A percentile compares a stretch with the other conserved stretches of the same genome.
Conservation (phyloP, 495 filamentous ascomycete genomes). For the Aspergillus haitiensis region DNA sequence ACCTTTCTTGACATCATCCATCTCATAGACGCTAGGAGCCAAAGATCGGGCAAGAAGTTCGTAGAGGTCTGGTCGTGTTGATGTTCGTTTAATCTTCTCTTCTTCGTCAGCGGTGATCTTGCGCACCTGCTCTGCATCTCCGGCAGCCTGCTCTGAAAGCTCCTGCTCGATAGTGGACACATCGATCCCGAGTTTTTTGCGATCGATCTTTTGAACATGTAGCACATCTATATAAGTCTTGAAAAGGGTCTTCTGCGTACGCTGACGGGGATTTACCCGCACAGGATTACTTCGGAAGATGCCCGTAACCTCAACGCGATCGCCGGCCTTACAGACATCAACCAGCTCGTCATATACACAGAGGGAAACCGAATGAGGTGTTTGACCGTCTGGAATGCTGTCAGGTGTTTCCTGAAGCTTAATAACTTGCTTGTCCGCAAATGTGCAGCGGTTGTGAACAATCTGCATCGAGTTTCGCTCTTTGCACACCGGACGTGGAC, state of each 20-base stretch:
- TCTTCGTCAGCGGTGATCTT: constrained; percentile 90
- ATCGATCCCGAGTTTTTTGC: constrained; percentile 89
- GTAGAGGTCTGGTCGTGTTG: constrained; percentile 83
- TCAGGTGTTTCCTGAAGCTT: constrained; percentile 98
- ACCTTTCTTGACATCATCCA: constrained; percentile 99
- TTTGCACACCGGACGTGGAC: constrained; percentile 80
- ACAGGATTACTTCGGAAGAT: constrained; percentile 95
- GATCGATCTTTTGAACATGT: constrained; percentile 95
- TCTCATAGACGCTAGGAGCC: constrained; percentile 93
- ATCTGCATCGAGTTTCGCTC: constrained; percentile 96
- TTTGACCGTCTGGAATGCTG: constrained; percentile 86
- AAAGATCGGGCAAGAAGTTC: constrained; percentile 89
- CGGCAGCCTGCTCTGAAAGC: constrained; percentile 70
- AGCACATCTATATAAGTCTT: constrained; percentile 97
- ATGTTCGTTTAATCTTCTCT: constrained; percentile 80
- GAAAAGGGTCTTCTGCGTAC: constrained; percentile 89
- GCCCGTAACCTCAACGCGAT: constrained; percentile 92
- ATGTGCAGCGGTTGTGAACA: constrained; percentile 91
- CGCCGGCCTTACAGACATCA: constrained; percentile 96
- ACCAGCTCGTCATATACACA: constrained; percentile 97
- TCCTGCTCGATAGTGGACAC: constrained; percentile 86
- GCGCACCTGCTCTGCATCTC: constrained; percentile 75
- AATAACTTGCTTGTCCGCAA: constrained; percentile 97
- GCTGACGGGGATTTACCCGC: constrained; percentile 89
- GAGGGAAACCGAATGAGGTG: constrained; percentile 95